phyloP scores from a whole-genome alignment of 352 stramenopile genomes.

The Globisporangium megalacanthum region DNA sequence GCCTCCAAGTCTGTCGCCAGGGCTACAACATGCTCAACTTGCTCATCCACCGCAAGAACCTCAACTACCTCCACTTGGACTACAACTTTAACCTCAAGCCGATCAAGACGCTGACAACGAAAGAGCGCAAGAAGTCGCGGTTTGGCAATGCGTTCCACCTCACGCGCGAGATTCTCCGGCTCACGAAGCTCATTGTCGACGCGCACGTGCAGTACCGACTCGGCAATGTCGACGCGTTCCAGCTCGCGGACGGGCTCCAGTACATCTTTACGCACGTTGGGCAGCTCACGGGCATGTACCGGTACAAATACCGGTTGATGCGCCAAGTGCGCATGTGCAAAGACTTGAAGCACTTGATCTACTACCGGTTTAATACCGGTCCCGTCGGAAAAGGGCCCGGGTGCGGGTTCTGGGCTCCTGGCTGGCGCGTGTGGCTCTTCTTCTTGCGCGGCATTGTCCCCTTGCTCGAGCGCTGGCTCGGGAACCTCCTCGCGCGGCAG shows the following conservation, averaged over 20 bases:
- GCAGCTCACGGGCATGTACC: constrained; percentile 99
- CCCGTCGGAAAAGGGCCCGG: constrained; percentile 98
- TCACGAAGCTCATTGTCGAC: constrained; percentile 99
- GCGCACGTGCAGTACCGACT: constrained; percentile 99
- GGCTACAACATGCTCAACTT: constrained; percentile 99
- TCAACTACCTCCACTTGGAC: constrained; percentile 99
- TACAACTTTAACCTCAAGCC: constrained; percentile 99
- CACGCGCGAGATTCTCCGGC: constrained; percentile 97
- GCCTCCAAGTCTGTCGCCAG: constrained; percentile 97
- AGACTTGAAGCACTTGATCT: constrained; percentile 99
- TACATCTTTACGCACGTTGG: constrained; percentile 99
- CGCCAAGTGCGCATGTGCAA: constrained; percentile 98
- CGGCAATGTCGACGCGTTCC: constrained; percentile 99
- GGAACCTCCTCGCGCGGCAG: constrained; percentile 98
- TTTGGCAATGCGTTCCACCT: constrained; percentile 96
- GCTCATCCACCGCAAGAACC: constrained; percentile 98
- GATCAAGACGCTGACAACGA: constrained; percentile 99
- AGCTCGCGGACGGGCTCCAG: constrained; percentile 98
- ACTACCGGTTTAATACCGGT: constrained; percentile 99
- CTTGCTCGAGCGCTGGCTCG: constrained; percentile 98
- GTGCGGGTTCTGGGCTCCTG: constrained; percentile 98
- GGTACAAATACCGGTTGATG: constrained; percentile 99
- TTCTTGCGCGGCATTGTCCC: constrained; percentile 99
- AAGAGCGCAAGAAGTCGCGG: constrained; percentile 99
- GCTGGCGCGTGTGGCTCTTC: constrained; percentile 99